Percentiles rank a stretch among this genome's conserved stretches.
phyloP scores from a whole-genome alignment of 148 eudicot species.

The Hydrangea macrophylla region DNA sequence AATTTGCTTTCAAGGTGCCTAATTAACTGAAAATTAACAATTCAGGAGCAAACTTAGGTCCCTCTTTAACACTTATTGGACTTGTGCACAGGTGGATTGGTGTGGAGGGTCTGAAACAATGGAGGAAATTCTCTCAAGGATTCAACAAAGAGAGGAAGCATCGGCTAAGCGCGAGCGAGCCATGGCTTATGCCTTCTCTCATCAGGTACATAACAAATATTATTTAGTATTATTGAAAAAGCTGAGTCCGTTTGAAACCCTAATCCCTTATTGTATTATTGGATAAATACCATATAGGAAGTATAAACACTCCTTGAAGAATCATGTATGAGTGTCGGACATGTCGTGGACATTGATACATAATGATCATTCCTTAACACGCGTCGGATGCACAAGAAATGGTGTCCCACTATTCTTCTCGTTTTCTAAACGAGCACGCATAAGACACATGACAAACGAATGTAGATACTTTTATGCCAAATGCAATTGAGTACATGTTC shows the following conservation, averaged over 20 bases:
- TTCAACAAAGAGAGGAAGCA: slow-evolving; percentile 34
- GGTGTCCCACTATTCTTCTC: no score
- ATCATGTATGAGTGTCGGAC: no score
- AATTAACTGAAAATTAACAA: neutral
- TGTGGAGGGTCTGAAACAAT: slow-evolving; percentile 28
- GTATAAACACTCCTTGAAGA: no score
- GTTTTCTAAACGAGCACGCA: no score
- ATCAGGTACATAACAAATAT: slow-evolving; percentile 18
- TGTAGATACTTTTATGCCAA: no score
- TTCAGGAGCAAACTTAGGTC: neutral
- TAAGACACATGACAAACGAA: no score
- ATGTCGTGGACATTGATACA: no score
- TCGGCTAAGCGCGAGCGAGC: slow-evolving; percentile 32
- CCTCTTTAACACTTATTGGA: neutral
- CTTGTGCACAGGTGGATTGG: slow-evolving; percentile 29
- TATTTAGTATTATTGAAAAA: neutral
- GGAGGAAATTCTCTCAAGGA: slow-evolving; percentile 26
- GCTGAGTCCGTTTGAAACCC: neutral
- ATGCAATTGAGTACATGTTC: no score
- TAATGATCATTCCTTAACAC: no score
- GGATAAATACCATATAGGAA: no score
- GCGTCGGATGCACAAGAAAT: no score
- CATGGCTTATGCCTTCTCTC: slow-evolving; percentile 41
- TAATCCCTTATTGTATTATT: neutral
- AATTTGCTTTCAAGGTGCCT: neutral